A percentile compares a stretch with the other conserved stretches of the same genome.
These are phyloP conservation scores for Hypomyces rosellus DNA, from an alignment of 2,329 filamentous ascomycete species.

Conservation along the genomic window DNA sequence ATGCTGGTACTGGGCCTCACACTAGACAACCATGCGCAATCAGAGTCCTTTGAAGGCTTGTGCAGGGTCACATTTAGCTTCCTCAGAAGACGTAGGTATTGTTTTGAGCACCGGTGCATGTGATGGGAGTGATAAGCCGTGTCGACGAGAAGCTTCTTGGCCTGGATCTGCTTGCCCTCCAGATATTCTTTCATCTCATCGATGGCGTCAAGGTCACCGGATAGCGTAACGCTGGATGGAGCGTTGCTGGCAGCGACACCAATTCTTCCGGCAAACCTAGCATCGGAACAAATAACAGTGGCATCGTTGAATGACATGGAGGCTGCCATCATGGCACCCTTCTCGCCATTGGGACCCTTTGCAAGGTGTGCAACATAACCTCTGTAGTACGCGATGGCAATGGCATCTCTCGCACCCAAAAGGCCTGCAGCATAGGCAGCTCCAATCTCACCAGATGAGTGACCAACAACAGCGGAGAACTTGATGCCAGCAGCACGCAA, in stretches of 20 bases:
- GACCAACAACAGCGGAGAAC: conserved; percentile 35
- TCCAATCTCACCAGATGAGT: conserved; percentile 45
- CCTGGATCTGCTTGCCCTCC: conserved; percentile 23
- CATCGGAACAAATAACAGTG: neutral
- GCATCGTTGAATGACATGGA: conserved; percentile 17
- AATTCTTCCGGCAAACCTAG: conserved; percentile 15
- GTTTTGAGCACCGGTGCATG: conserved; percentile 28
- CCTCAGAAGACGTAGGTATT: conserved; percentile 13
- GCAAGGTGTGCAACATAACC: neutral
- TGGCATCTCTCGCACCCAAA: conserved; percentile 23
- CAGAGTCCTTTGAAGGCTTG: neutral
- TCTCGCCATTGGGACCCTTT: no score
- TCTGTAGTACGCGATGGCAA: conserved; percentile 9
- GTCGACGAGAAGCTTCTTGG: conserved; percentile 33
- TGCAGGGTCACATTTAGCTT: neutral
- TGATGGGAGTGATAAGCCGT: conserved; percentile 45
- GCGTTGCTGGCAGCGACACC: conserved; percentile 21
- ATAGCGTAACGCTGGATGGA: conserved; percentile 18
- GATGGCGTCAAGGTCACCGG: conserved; percentile 24
- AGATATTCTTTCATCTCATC: conserved; percentile 17
- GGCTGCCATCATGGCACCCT: conserved; percentile 18
- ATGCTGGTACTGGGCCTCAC: conserved; percentile 19
- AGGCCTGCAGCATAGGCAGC: conserved; percentile 43
- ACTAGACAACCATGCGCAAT: conserved; percentile 18
- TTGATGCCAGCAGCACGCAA: conserved; percentile 23